Evolutionary conservation across 2,329 filamentous ascomycete genomes (phyloP), one percentile per base, ranked within the genome.

Genomic region (Fusarium penzigii): DNA sequence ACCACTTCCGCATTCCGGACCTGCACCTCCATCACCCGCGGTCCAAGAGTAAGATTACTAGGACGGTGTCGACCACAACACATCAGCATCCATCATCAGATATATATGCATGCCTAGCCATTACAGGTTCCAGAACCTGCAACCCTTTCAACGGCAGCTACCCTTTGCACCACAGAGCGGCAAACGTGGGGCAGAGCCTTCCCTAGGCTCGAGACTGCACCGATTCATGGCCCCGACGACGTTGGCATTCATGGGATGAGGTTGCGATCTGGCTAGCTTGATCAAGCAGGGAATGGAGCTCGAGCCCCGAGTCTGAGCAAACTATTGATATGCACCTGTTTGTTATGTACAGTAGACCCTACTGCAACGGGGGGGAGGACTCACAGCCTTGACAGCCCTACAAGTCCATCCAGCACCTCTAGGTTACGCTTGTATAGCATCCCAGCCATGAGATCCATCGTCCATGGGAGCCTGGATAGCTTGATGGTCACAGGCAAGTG

Each of bases 11-110:
- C 50, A 54, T 41, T 49, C 52, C 49, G 48, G 53, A 44, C 55
- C 44, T 48, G 44, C 36, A 29, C 52, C 40, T 49, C 55, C 42
- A 20, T 48, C 50, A 48, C 48, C 52, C 49, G 52, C 51, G 32
- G 44, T 25, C 20, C 20, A 25, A 25, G 20, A 48, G 53, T 49
- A 39, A 44, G 29, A 51, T 29, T 51, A 41, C 44, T 44, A 32
- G 45, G 42, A 42, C 45, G 42, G 32, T 43, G 48, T 50, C 49
- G 48, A 51, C 20, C 20, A 25, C 20, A 25, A 25, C 7, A 25
- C 52, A 44, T 51, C 48, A 42, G 43, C 44, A n/a, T 38, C 46
- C 44, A 49, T 63, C 48, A 47, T 44, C 54, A 65, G 62, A 63
- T 59, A 46, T 58, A 4, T 25, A 52, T 51, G 60, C 52, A 58